Percentiles rank a stretch among this genome's conserved stretches.
Conservation (phyloP, 176 grass and related monocot species). For the Zea mays region Zm-B73-REFERENCE-NAM-5.0 NC_050100.1:101939501-101940000, state of each 20-base stretch:
- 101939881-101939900: not conserved
- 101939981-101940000: not conserved
- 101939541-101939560: not conserved
- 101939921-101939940: conserved; percentile 1
- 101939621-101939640: not conserved
- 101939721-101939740: not conserved
- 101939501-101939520: too few relatives aligned
- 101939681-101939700: not conserved
- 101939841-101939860: not conserved
- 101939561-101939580: not conserved
- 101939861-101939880: not conserved
- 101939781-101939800: not conserved
- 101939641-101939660: not conserved
- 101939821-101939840: not conserved
- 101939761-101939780: not conserved
- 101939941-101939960: not conserved
- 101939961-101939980: conserved; percentile 3
- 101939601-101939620: not conserved
- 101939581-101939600: not conserved
- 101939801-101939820: not conserved
- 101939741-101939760: not conserved
- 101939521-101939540: too few relatives aligned
- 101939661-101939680: conserved; percentile 14
- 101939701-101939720: not conserved
- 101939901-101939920: not conserved